Base-by-base conservation (phyloP, 345 rosid genomes). In the Populus pruinosa region DNA sequence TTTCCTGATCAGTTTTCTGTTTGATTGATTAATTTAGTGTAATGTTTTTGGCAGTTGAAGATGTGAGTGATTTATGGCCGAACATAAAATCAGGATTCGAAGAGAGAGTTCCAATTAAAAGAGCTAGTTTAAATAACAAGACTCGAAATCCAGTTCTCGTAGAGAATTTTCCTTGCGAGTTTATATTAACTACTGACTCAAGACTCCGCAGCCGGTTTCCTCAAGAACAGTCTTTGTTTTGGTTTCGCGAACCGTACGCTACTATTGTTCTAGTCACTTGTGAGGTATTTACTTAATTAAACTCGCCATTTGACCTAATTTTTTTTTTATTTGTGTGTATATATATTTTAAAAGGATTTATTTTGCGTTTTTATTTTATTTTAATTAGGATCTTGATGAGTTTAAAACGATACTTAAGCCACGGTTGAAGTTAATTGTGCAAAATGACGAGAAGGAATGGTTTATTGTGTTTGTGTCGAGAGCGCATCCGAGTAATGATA, bases 211-310 rank as follows among this genome's bases (percentile, higher is more conserved):
- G 99, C 80, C 89, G 99, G 75, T 91, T 87, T 83, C 97, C 97
- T 0, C 97, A 88, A 83, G 97, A 96, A 79, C 99, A 93, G 49
- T 87, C 86, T 47, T 76, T 93, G 73, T 90, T 87, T 82, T 96
- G 97, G 96, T 96, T 93, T 79, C 82, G 97, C 67, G 99, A 96
- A 76, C 99, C 98, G 0, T 96, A 91, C 81, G 97, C 98, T 71
- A 91, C 94, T 72, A 79, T 96, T 43, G 91, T 96, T 83, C 93
- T 96, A 53, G 99, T 92, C 71, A 92, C 97, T 5, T 96, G 99
- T 83, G 98, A 96, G 98, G 98, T 96, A 89, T 18, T 61, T 61
- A 33, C 27, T 11, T n/a, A 47, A 47, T 47, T 14, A 47, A 36
- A 8, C 43, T 59, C 16, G 56, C 29, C 41, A 25, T 55, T 61